phyloP scores from a whole-genome alignment of 2,329 filamentous ascomycete genomes.

The Boeremia exigua region DNA sequence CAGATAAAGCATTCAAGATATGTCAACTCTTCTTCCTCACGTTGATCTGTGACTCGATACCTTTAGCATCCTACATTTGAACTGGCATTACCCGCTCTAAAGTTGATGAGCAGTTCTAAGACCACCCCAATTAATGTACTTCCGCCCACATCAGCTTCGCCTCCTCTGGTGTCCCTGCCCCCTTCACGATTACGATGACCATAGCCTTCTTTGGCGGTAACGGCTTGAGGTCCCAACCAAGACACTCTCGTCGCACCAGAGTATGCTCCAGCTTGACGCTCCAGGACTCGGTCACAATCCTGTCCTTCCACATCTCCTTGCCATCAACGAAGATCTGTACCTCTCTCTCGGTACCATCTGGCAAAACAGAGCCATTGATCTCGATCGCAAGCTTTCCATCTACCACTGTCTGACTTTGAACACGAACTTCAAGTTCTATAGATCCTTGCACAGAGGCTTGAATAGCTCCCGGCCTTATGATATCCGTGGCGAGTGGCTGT shows the following conservation, averaged over 20 bases:
- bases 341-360: neutral
- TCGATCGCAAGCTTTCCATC: neutral
- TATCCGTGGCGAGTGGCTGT: constrained; percentile 20
- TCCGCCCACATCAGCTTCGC: constrained; percentile 21
- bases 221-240: constrained; percentile 38
- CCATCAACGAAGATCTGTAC: constrained; percentile 31
- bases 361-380: constrained; percentile 3
- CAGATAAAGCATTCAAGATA: too few relatives aligned
- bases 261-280: constrained; percentile 11
- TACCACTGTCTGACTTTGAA: neutral
- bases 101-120: too few relatives aligned
- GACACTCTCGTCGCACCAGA: constrained; percentile 7
- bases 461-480: neutral
- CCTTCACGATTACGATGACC: constrained; percentile 29
- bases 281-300: constrained; percentile 7
- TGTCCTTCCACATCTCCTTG: constrained; percentile 3
- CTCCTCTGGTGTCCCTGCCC: neutral
- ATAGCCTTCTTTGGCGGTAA: constrained; percentile 24
- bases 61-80: neutral
- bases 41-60: too few relatives aligned
- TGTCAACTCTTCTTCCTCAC: too few relatives aligned
- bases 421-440: neutral
- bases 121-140: neutral
- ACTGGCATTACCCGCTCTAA: too few relatives aligned
- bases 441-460: neutral